phyloP scores from a whole-genome alignment of 108 stramenopile genomes.

The Skeletonema menzelii region DNA sequence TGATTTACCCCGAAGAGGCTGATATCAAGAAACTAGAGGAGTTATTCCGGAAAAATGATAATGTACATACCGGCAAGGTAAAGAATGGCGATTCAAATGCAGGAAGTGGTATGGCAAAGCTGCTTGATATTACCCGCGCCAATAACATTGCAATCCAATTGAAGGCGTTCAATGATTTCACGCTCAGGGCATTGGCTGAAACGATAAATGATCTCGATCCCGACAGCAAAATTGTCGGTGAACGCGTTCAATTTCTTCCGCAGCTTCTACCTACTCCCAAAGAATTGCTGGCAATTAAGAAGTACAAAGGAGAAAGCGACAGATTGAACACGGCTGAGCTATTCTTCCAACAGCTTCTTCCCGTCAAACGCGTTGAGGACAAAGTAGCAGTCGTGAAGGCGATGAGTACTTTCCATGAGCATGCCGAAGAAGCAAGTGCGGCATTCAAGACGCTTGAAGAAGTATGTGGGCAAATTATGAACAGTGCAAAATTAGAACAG shows the following conservation, averaged over 20 bases:
- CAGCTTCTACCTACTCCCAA: slow-evolving; percentile 74
- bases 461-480: slow-evolving; percentile 81
- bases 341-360: slow-evolving; percentile 72
- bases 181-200: slow-evolving; percentile 62
- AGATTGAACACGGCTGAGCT: slow-evolving; percentile 74
- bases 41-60: slow-evolving; percentile 75
- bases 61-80: slow-evolving; percentile 17
- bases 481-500: slow-evolving; percentile 74
- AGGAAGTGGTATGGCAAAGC: slow-evolving; percentile 66
- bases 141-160: slow-evolving; percentile 87
- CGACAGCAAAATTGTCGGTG: slow-evolving; percentile 63
- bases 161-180: slow-evolving; percentile 84
- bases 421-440: slow-evolving; percentile 51
- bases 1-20: slow-evolving; percentile 41
- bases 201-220: slow-evolving; percentile 83
- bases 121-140: slow-evolving; percentile 76
- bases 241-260: slow-evolving; percentile 75
- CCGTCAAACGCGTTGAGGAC: slow-evolving; percentile 72
- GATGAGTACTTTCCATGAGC: slow-evolving; percentile 71
- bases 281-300: slow-evolving; percentile 69
- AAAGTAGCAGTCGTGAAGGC: slow-evolving; percentile 80
- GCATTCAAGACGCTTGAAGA: slow-evolving; percentile 62
- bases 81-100: slow-evolving; percentile 31
- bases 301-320: slow-evolving; percentile 64
- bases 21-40: slow-evolving; percentile 80